A percentile compares a stretch with the other conserved stretches of the same genome.
phyloP scores from a whole-genome alignment of 2,329 filamentous ascomycete genomes.

The Fragosphaeria purpurea region DNA sequence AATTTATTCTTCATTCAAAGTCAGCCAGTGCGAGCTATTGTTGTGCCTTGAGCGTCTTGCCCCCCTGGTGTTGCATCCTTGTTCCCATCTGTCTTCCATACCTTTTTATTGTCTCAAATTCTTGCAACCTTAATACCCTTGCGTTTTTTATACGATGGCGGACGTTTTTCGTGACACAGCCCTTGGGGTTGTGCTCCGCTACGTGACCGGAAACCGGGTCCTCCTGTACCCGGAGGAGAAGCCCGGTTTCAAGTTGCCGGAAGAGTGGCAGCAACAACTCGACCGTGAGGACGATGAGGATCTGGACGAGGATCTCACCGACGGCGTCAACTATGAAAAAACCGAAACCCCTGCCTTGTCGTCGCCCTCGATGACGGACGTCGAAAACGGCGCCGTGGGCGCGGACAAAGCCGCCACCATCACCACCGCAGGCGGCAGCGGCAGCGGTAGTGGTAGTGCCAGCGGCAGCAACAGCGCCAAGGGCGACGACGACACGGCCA shows the following conservation, averaged over 20 bases:
- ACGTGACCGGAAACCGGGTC: constrained; percentile 18
- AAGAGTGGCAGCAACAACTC: constrained; percentile 57
- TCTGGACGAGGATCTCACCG: background rate
- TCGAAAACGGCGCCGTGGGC: too few relatives aligned
- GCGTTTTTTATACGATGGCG: background rate
- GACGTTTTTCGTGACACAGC: constrained; percentile 13
- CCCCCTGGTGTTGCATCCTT: too few relatives aligned
- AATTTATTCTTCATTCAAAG: too few relatives aligned
- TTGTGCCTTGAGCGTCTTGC: too few relatives aligned
- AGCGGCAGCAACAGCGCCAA: background rate
- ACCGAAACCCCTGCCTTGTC: too few relatives aligned
- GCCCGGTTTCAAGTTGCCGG: constrained; percentile 51
- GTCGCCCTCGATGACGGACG: too few relatives aligned
- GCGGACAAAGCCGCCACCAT: background rate
- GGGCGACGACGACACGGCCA: constrained; percentile 14
- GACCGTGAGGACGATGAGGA: constrained; percentile 55
- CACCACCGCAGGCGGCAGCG: background rate
- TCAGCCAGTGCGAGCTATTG: too few relatives aligned
- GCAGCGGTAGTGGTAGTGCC: too few relatives aligned
- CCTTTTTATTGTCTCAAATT: too few relatives aligned
- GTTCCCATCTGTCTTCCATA: too few relatives aligned
- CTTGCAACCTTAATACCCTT: too few relatives aligned
- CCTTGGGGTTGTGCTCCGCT: constrained; percentile 20
- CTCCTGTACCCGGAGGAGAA: constrained; percentile 58
- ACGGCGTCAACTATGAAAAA: constrained; percentile 46